Evolutionary conservation across 176 grass and related monocot genomes (phyloP), one percentile per base, ranked within the genome.

Genomic region (Paspalum notatum): DNA sequence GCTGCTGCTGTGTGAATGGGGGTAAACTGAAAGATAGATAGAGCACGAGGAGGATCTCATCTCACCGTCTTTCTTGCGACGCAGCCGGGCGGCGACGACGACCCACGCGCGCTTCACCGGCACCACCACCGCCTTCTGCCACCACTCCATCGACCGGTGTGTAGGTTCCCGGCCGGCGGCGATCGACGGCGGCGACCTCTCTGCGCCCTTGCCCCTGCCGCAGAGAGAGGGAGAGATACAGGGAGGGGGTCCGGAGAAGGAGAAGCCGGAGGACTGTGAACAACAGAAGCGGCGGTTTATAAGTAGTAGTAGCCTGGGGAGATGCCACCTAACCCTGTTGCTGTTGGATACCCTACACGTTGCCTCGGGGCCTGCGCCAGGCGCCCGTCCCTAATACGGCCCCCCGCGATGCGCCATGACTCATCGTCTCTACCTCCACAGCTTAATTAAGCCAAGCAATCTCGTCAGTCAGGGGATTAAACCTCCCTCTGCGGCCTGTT

Each of bases 71-170:
- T 80, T 86, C 60, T 71, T 85, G 71, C 75, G 39, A 15, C 72
- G 84, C 50, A 88, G 50, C 37, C 76, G 78, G 52, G 85, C 51
- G 52, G 85, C 71, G 70, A 89, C 52, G 72, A 83, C 76, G 45
- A 86, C 68, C 82, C 85, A 88, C 8, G 88, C 83, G 27, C 91
- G 83, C 83, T 85, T 91, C 75, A 78, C 80, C 44, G 85, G 88
- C 51, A 73, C 56, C 9, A 68, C 58, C 50, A 89, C 85, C 65
- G 66, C 60, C 71, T 83, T 88, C 79, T 74, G 85, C 91, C 85
- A 91, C 88, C 88, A 94, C 83, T 85, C 85, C 91, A 85, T 83
- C 66, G 46, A 71, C 72, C 71, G 32, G n/a, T 49, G 17, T n/a
- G n/a, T n/a, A n/a, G 32, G 32, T 32, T 32, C 12, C 47, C 8